phyloP scores from a whole-genome alignment of 345 rosid genomes.

The Rhizophora apiculata region DNA sequence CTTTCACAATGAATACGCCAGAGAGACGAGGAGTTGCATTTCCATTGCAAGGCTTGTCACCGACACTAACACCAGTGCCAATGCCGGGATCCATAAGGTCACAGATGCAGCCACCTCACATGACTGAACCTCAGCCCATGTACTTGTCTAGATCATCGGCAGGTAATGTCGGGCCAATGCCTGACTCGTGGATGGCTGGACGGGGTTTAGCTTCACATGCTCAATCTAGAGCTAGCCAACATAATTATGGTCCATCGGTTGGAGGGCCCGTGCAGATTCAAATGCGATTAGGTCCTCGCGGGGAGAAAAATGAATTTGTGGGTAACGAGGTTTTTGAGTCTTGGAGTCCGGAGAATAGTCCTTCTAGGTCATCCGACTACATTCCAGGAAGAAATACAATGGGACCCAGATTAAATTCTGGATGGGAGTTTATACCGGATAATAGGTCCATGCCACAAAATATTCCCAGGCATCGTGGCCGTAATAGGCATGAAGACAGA shows the following conservation, averaged over 20 bases:
- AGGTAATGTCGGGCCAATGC: conserved; percentile 25
- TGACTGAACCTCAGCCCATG: conserved; percentile 12
- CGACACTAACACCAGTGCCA: conserved; percentile 7
- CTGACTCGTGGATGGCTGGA: conserved; percentile 48
- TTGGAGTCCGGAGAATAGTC: conserved; percentile 88
- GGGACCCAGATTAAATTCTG: conserved; percentile 26
- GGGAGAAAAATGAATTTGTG: conserved; percentile 38
- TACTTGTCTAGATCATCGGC: conserved; percentile 26
- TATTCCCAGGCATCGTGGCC: conserved; percentile 44
- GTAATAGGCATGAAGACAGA: conserved; percentile 40
- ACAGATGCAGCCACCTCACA: conserved; percentile 12
- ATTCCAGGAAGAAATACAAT: conserved; percentile 33
- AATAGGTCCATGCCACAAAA: conserved; percentile 44
- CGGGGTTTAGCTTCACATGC: conserved; percentile 41
- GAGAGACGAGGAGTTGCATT: conserved; percentile 29
- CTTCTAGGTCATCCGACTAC: conserved; percentile 39
- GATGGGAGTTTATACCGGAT: conserved; percentile 30
- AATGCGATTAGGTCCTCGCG: conserved; percentile 27
- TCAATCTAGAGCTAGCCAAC: conserved; percentile 36
- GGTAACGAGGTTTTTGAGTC: conserved; percentile 61
- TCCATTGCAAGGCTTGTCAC: conserved; percentile 15
- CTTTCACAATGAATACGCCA: conserved; percentile 4
- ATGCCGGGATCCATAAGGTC: conserved; percentile 14
- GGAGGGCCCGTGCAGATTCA: conserved; percentile 34
- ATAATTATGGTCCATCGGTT: conserved; percentile 22